Evolutionary conservation across 345 rosid species (phyloP).

Genomic region (Barbarea vulgaris): DNA sequence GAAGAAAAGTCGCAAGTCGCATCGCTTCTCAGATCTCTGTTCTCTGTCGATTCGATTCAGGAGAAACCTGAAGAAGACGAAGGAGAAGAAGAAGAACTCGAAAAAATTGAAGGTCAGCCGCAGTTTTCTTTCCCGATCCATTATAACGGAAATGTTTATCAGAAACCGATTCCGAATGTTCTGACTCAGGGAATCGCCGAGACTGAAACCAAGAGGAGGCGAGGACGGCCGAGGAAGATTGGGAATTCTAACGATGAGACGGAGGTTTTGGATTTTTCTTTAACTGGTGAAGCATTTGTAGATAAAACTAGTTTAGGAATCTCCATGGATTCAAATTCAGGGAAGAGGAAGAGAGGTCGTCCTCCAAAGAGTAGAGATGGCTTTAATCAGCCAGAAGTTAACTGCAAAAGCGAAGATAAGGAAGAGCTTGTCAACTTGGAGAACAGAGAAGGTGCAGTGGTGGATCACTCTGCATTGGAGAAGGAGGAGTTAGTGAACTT

Average conservation of each 20-base stretch:
- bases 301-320: conserved; percentile 24
- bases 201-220: conserved; percentile 52
- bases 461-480: conserved; percentile 24
- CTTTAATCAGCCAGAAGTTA: neutral
- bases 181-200: conserved; percentile 36
- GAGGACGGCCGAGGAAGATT: conserved; percentile 65
- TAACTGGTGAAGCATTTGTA: neutral
- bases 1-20: conserved; percentile 57
- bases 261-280: neutral
- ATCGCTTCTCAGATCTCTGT: conserved; percentile 60
- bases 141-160: conserved; percentile 27
- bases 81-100: conserved; percentile 17
- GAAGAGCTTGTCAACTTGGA: conserved; percentile 28
- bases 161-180: conserved; percentile 24
- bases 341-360: conserved; percentile 71
- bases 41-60: conserved; percentile 45
- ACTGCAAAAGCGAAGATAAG: neutral
- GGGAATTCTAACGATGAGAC: conserved; percentile 31
- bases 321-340: conserved; percentile 18
- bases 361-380: conserved; percentile 48
- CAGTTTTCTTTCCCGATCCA: conserved; percentile 48
- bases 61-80: conserved; percentile 31
- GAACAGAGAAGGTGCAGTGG: conserved; percentile 41
- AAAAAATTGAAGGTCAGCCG: conserved; percentile 37
- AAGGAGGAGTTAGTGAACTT: conserved; percentile 17